Evolutionary conservation across 305 asterid species (phyloP).

Genomic region (Coffea humblotiana): DNA sequence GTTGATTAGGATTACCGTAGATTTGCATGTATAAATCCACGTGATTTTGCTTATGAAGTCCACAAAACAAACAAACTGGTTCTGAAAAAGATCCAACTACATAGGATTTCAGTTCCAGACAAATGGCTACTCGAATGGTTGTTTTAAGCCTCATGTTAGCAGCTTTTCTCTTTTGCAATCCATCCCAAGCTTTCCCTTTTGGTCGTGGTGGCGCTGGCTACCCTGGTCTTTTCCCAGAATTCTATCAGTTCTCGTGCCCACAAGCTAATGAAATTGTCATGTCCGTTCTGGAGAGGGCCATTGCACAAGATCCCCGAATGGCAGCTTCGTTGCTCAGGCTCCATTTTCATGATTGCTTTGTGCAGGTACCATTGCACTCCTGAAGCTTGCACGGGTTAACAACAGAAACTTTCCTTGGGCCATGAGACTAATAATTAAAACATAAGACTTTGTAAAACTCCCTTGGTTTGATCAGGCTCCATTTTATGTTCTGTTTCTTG

Average conservation of each 20-base stretch:
- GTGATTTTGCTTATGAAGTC: slow-evolving; percentile 3
- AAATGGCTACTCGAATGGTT: slow-evolving; percentile 48
- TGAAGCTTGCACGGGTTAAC: not conserved
- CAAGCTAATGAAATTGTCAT: slow-evolving; percentile 71
- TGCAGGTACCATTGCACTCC: slow-evolving; percentile 40
- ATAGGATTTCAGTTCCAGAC: not conserved
- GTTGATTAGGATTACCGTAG: slow-evolving; percentile 35
- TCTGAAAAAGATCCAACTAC: not conserved
- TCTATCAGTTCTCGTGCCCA: slow-evolving; percentile 68
- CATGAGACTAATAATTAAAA: not conserved
- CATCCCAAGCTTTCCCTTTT: slow-evolving; percentile 38
- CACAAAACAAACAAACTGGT: slow-evolving; percentile 15
- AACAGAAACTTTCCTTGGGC: not conserved
- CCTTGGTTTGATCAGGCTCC: not conserved
- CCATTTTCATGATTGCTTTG: slow-evolving; percentile 85
- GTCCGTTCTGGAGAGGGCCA: slow-evolving; percentile 72
- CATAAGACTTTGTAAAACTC: not conserved
- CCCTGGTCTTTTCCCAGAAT: slow-evolving; percentile 50
- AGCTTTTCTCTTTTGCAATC: slow-evolving; percentile 32
- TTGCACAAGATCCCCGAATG: slow-evolving; percentile 59
- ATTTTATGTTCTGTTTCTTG: not conserved
- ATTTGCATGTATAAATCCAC: slow-evolving; percentile 31
- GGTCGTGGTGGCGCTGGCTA: slow-evolving; percentile 15
- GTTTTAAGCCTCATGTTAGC: slow-evolving; percentile 27
- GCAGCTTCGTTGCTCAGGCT: slow-evolving; percentile 85